These are phyloP conservation scores for Chrysochromulina tobinii DNA, from an alignment of 78 protist genomes.

Conservation along the genomic window DNA sequence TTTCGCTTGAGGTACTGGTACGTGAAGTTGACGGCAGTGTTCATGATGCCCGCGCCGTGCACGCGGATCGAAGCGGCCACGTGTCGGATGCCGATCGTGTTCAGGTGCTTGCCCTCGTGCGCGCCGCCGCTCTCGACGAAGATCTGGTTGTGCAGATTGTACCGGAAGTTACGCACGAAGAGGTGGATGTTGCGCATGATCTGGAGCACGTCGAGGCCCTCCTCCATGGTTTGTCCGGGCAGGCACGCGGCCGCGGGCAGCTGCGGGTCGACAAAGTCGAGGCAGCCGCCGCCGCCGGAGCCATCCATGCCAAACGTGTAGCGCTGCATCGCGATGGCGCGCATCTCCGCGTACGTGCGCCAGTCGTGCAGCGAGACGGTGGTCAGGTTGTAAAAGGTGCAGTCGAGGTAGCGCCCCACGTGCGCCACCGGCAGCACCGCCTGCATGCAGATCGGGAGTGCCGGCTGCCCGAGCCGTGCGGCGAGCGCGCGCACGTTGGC, in stretches of 20 bases:
- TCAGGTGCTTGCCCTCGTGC: constrained; percentile 64
- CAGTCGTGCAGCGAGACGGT: constrained; percentile 87
- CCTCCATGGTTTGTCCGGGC: constrained; percentile 18
- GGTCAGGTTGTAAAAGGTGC: constrained; percentile 91
- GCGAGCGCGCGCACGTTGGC: background rate
- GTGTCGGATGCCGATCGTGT: constrained; percentile 89
- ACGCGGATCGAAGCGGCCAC: constrained; percentile 86
- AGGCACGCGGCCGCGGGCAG: background rate
- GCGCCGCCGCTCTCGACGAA: background rate
- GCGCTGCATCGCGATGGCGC: constrained; percentile 82
- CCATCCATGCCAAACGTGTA: constrained; percentile 73
- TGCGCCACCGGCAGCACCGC: background rate
- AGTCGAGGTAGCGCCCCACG: constrained; percentile 79
- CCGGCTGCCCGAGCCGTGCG: constrained; percentile 9
- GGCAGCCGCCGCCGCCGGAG: constrained; percentile 76
- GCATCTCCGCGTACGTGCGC: constrained; percentile 92
- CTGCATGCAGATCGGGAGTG: background rate
- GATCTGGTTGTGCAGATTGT: constrained; percentile 89
- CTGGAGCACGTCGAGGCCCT: constrained; percentile 92
- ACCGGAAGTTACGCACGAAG: constrained; percentile 89
- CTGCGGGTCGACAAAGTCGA: background rate
- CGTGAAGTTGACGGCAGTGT: constrained; percentile 94
- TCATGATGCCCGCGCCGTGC: constrained; percentile 97
- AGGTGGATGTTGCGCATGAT: constrained; percentile 93
- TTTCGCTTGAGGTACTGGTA: constrained; percentile 69